Evolutionary conservation across 495 filamentous ascomycete species (phyloP), one percentile per base, ranked within the genome.

Genomic region (Penicillium paxilli): DNA sequence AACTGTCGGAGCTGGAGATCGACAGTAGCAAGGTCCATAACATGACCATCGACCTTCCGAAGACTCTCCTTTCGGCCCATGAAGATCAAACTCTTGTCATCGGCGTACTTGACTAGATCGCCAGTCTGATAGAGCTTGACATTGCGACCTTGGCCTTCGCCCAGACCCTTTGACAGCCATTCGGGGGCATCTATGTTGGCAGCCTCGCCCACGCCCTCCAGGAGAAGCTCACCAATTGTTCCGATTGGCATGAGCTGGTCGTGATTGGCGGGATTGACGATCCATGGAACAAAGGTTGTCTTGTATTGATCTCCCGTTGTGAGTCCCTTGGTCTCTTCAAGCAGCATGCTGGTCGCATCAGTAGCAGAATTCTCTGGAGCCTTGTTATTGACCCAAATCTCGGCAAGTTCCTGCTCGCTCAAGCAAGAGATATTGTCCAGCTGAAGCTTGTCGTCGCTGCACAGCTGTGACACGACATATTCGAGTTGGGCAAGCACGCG

Each of bases 21-120:
- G 10, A 53, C 35, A 16, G 51, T 14, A 19, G 51, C 26, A 20
- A 53, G 42, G 22, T 53, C 51, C 51, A 53, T 53, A 4, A 53
- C 42, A 47, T 53, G 42, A n/a, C 42, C 51, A 19, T 47, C 51
- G 21, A 53, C 42, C 21, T 47, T 53, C 22, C 42, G 28, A 11
- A 53, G 42, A 21, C 42, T 53, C 30, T 47, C 42, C 30, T 53
- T 53, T 14, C 51, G 51, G 12, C 51, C 51, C 42, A 53, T 47
- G 10, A 46, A 53, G 9, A 53, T 26, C 12, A 47, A 10, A 35
- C 19, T 26, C 25, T 47, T 41, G 51, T 40, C 51, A 46, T 47
- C 42, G n/a, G 20, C 42, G 21, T 53, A 53, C 12, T 53, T 53
- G 24, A 54, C 44, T 6, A 51, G 49, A 26, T 51, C 49, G n/a